These are phyloP conservation scores for Spathaspora girioi DNA, from an alignment of 805 yeast species.

Conservation along the genomic window DNA sequence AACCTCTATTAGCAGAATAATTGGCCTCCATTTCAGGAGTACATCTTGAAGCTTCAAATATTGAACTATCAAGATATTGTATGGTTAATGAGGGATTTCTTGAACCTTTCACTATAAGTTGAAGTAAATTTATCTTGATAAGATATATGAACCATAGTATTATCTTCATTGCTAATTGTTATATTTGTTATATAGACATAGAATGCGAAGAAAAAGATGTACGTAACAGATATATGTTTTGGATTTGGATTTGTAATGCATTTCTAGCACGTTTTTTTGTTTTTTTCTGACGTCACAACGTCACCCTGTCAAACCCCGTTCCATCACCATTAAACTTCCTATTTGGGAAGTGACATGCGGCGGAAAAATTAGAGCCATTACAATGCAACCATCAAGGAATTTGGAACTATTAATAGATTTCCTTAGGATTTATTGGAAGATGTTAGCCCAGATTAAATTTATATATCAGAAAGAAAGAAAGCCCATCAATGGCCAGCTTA, in stretches of 20 bases:
- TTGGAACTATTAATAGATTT: not conserved
- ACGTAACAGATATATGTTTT: not conserved
- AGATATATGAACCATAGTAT: conserved; percentile 29
- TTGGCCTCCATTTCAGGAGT: conserved; percentile 11
- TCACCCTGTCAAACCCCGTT: not conserved
- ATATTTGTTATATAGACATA: not conserved
- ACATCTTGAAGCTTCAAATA: conserved; percentile 24
- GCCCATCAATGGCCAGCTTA: no score
- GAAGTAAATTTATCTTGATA: conserved; percentile 35
- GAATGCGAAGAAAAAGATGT: not conserved
- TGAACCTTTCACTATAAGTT: conserved; percentile 29
- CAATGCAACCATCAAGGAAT: no score
- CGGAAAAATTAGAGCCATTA: not conserved
- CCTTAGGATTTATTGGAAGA: not conserved
- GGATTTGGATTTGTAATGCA: not conserved
- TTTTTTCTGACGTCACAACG: not conserved
- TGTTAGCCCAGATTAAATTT: no score
- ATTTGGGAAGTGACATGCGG: not conserved
- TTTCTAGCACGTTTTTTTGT: not conserved
- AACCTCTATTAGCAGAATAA: conserved; percentile 11
- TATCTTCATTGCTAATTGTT: conserved; percentile 23
- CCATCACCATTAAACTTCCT: not conserved
- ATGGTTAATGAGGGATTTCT: conserved; percentile 29
- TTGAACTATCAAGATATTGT: conserved; percentile 30
- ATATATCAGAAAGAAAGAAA: no score